These are phyloP conservation scores for Pseudonitzschia pungens DNA, from an alignment of 108 stramenopile species.

Conservation along the genomic window DNA sequence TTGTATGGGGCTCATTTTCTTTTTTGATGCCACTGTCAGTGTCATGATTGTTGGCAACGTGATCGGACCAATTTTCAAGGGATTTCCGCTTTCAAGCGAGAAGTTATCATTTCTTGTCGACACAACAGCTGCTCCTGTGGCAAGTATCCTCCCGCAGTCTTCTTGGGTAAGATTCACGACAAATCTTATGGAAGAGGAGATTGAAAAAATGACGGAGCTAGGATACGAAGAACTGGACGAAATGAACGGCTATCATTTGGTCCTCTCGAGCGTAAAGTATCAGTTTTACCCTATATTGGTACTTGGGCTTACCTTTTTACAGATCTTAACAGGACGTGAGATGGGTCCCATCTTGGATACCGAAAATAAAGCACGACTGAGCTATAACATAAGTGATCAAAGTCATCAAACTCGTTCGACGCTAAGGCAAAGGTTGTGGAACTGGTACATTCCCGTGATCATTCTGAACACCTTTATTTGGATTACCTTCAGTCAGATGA, in stretches of 20 bases:
- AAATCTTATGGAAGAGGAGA: conserved; percentile 49
- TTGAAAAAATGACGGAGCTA: conserved; percentile 32
- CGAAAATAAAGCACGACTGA: conserved; percentile 43
- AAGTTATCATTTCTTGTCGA: conserved; percentile 67
- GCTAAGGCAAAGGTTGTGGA: conserved; percentile 41
- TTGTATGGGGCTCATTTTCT: conserved; percentile 40
- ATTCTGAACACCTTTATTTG: conserved; percentile 1
- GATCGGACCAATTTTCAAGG: conserved; percentile 49
- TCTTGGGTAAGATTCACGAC: conserved; percentile 63
- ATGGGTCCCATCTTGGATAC: conserved; percentile 66
- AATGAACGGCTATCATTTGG: conserved; percentile 37
- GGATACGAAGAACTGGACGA: conserved; percentile 17
- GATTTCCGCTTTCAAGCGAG: conserved; percentile 45
- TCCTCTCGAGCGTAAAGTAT: conserved; percentile 50
- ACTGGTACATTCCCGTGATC: conserved; percentile 20
- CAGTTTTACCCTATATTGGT: conserved; percentile 48
- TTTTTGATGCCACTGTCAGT: conserved; percentile 65
- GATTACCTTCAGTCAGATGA: conserved; percentile 12
- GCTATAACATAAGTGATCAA: conserved; percentile 36
- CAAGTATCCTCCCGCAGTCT: conserved; percentile 51
- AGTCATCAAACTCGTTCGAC: neutral
- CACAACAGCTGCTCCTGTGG: conserved; percentile 59
- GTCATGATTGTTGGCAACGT: conserved; percentile 52
- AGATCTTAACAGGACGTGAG: conserved; percentile 38
- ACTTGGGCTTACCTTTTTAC: conserved; percentile 10